A percentile compares a stretch with the other conserved stretches of the same genome.
These are phyloP conservation scores for Lojkania enalia DNA, from an alignment of 2,329 filamentous ascomycete species.

Conservation along the genomic window DNA sequence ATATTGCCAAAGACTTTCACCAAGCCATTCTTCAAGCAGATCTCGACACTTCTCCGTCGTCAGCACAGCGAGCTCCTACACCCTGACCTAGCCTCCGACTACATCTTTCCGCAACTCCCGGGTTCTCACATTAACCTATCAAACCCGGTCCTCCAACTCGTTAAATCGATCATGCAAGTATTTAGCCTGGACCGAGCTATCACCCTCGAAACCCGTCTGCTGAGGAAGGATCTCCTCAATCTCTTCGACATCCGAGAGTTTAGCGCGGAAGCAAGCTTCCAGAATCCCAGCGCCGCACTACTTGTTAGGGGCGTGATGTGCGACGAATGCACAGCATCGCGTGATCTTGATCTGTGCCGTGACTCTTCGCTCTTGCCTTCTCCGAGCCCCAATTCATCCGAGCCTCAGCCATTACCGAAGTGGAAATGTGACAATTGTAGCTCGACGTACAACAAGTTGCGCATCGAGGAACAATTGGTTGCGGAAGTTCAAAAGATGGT, in stretches of 20 bases:
- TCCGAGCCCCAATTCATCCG: conserved; percentile 47
- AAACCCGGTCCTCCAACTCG: conserved; percentile 85
- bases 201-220: conserved; percentile 79
- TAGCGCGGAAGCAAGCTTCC: conserved; percentile 81
- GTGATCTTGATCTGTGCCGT: conserved; percentile 89
- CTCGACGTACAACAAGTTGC: conserved; percentile 73
- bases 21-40: conserved; percentile 87
- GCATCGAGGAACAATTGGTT: conserved; percentile 82
- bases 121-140: conserved; percentile 65
- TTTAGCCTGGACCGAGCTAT: conserved; percentile 89
- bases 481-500: conserved; percentile 73
- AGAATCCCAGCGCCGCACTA: conserved; percentile 79
- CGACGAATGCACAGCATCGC: conserved; percentile 84
- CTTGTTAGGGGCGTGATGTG: conserved; percentile 78
- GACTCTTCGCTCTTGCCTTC: conserved; percentile 78
- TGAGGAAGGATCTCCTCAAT: conserved; percentile 85
- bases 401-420: conserved; percentile 50
- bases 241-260: conserved; percentile 97
- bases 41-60: conserved; percentile 76
- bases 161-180: conserved; percentile 92
- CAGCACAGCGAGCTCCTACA: conserved; percentile 90
- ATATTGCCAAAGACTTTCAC: conserved; percentile 83
- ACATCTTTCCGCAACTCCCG: conserved; percentile 79
- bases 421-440: conserved; percentile 82
- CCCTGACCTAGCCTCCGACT: conserved; percentile 83